phyloP scores from a whole-genome alignment of 495 filamentous ascomycete species.

The Aspergillus cavernicola region DNA sequence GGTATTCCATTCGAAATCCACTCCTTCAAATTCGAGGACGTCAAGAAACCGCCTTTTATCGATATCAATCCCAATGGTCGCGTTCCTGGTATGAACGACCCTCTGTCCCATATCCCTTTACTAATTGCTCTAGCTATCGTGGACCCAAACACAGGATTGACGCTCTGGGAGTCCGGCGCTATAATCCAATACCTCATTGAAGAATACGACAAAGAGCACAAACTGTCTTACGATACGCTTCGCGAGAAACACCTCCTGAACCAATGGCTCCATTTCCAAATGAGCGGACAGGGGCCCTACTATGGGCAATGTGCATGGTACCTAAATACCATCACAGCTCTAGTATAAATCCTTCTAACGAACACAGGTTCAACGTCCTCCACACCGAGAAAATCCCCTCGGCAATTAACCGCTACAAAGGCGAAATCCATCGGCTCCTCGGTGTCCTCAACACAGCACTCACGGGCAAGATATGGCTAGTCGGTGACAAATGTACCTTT shows the following conservation, averaged over 20 bases:
- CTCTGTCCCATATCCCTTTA: no score
- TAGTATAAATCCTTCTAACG: conserved; percentile 34
- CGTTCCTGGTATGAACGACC: not conserved
- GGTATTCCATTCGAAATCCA: not conserved
- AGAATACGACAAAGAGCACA: conserved; percentile 33
- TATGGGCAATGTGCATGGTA: conserved; percentile 9
- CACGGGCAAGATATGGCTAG: conserved; percentile 36
- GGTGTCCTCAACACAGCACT: conserved; percentile 42
- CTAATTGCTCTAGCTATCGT: conserved; percentile 1
- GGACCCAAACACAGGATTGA: conserved; percentile 9
- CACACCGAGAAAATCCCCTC: conserved; percentile 44
- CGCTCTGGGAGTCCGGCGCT: conserved; percentile 16
- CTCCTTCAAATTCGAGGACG: conserved; percentile 6
- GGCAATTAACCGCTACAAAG: conserved; percentile 44
- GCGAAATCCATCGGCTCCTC: conserved; percentile 43
- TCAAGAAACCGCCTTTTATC: conserved; percentile 8
- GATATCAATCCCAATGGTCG: conserved; percentile 11
- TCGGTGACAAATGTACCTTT: conserved; percentile 48
- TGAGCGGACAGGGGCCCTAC: conserved; percentile 8
- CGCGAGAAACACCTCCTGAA: conserved; percentile 28
- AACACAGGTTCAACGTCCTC: conserved; percentile 37
- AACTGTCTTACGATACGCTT: conserved; percentile 21
- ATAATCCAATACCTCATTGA: conserved; percentile 38
- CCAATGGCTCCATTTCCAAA: conserved; percentile 43
- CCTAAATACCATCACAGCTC: conserved; percentile 24